Evolutionary conservation across 1,139 yeast species (phyloP), one percentile per base, ranked within the genome.

Genomic region (Pichia sp.): DNA sequence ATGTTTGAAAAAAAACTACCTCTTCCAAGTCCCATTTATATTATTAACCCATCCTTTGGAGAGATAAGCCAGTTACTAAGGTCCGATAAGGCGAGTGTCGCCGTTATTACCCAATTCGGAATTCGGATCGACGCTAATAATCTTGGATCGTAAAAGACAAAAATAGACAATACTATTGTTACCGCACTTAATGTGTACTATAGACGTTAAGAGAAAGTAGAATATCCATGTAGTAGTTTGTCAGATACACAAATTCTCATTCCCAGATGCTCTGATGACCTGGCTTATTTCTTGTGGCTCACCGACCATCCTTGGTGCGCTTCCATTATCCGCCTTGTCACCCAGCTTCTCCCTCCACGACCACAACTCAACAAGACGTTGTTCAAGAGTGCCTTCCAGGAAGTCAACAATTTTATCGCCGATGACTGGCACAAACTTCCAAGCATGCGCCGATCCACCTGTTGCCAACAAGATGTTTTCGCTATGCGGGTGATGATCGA

Each of bases 391-490:
- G 6, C 57, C 59, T 23, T 43, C 47, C 29, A 57, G 31, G 13
- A 55, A 51, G 43, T 58, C 61, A 23, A 58, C 55, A 15, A 58
- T 51, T 29, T 58, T 58, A 42, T 66, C 65, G 13, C 77, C 77
- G 43, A 74, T 65, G 49, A 68, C 67, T 16, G 76, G 76, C 50
- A 73, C 61, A 53, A 70, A 72, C 59, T 73, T 74, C 61, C 68
- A 73, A 1, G 71, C 76, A 59, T 72, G 75, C 4, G 76, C 77
- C 2, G 76, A 70, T 55, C 69, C 72, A 15, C 68, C 69, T 7
- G 68, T 65, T 5, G 67, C 69, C 40, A 66, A 50, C 13, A 63
- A 40, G 36, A 66, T 57, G 34, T 61, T 61, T 40, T 57, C 56
- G 42, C 53, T 47, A 1, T 57, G 57, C 1, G 70, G 68, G 52